Evolutionary conservation across 2,329 filamentous ascomycete species (phyloP).

Genomic region (Xylaria sp.): DNA sequence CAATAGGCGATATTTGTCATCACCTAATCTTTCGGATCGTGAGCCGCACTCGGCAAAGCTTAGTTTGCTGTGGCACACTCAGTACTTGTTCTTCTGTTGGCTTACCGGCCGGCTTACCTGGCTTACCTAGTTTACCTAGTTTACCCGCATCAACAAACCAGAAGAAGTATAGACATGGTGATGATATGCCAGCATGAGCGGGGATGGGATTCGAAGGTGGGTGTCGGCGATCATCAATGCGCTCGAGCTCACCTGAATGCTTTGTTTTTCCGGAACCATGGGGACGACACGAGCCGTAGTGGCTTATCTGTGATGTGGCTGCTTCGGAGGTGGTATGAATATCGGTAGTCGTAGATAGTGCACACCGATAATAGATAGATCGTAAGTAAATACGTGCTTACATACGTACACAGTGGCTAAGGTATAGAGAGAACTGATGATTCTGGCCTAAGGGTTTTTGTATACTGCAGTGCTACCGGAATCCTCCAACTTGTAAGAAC

Average conservation of each 20-base stretch:
- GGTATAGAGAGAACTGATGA: conserved; percentile 16
- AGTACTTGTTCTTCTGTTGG: conserved; percentile 1
- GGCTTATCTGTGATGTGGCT: conserved; percentile 20
- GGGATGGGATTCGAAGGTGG: conserved; percentile 1
- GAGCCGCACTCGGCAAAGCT: conserved; percentile 29
- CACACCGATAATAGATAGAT: not conserved
- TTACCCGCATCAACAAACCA: conserved; percentile 6
- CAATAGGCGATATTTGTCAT: conserved; percentile 25
- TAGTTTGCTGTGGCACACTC: conserved; percentile 20
- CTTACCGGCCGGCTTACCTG: too few species aligned
- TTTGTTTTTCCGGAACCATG: conserved; percentile 15
- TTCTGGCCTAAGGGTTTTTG: conserved; percentile 10
- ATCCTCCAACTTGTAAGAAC: conserved; percentile 7
- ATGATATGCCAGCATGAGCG: conserved; percentile 7
- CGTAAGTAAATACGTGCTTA: not conserved
- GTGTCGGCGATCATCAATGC: conserved; percentile 19
- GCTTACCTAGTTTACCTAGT: too few species aligned
- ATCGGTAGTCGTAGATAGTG: not conserved
- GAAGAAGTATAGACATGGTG: conserved; percentile 4
- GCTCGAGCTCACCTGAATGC: conserved; percentile 10
- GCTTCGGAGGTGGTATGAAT: not conserved
- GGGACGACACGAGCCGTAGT: conserved; percentile 21
- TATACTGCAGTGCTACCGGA: conserved; percentile 1
- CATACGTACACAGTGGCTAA: not conserved
- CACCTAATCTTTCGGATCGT: conserved; percentile 26